Conservation (phyloP, 805 yeast genomes). For the Priceomyces haplophilus region DNA sequence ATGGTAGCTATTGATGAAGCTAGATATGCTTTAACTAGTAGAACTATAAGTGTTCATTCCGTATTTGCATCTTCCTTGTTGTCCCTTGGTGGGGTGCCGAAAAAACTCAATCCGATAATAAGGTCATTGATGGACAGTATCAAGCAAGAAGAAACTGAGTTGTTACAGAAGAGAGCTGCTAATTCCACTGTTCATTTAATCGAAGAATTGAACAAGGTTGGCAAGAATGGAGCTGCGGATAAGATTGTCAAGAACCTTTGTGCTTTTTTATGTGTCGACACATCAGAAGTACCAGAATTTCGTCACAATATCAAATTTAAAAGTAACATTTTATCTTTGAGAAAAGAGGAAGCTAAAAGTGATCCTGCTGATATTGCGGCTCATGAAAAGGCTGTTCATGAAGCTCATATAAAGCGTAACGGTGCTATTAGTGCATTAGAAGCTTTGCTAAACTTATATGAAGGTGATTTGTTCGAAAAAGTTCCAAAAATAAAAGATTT, state of each 20-base stretch:
- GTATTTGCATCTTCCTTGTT: conserved; percentile 74
- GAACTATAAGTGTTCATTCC: conserved; percentile 64
- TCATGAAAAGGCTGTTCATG: conserved; percentile 61
- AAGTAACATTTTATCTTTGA: conserved; percentile 64
- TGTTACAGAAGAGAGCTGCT: conserved; percentile 72
- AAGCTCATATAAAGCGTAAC: conserved; percentile 75
- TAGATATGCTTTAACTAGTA: conserved; percentile 43
- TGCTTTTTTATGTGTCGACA: conserved; percentile 92
- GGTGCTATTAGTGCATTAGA: conserved; percentile 79
- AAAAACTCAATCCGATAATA: conserved; percentile 83
- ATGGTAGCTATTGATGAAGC: conserved; percentile 67
- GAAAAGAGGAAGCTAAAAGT: conserved; percentile 69
- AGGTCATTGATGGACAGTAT: conserved; percentile 90
- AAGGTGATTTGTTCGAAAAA: conserved; percentile 50
- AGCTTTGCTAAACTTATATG: conserved; percentile 51
- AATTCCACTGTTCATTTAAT: conserved; percentile 63
- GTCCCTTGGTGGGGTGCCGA: conserved; percentile 66
- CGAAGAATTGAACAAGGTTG: conserved; percentile 49
- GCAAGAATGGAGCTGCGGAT: conserved; percentile 74
- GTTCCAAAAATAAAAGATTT: conserved; percentile 65
- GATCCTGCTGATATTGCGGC: conserved; percentile 60
- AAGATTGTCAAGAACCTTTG: conserved; percentile 88
- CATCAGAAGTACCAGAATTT: conserved; percentile 93
- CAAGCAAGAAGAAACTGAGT: conserved; percentile 64
- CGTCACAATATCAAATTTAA: conserved; percentile 54